Conservation (phyloP, 176 grass and related monocot genomes). For the Secale cereale region DNA sequence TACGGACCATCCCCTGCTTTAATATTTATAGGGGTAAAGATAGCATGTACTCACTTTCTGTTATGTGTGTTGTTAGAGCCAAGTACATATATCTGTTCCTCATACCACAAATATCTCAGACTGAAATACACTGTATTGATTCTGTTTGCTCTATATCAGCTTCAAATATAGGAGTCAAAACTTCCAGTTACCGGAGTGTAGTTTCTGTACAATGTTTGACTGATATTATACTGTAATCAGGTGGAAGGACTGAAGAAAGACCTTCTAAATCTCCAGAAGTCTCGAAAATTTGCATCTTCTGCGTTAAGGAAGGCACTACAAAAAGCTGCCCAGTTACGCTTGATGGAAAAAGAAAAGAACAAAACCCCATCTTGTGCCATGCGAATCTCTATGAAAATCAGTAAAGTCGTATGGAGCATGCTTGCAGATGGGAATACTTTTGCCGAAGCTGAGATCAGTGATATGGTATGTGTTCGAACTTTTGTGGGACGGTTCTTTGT, state of each 20-base stretch:
- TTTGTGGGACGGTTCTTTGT: constrained; percentile 25
- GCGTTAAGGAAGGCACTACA: constrained; percentile 84
- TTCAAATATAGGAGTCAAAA: constrained; percentile 4
- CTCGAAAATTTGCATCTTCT: constrained; percentile 72
- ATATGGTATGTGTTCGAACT: constrained; percentile 61
- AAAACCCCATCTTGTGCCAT: constrained; percentile 95
- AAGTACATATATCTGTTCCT: constrained; percentile 5
- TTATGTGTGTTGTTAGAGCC: constrained; percentile 9
- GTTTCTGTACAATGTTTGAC: constrained; percentile 21
- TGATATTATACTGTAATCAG: constrained; percentile 49
- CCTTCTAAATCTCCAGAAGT: constrained; percentile 62
- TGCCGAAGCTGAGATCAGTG: constrained; percentile 97
- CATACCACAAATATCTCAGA: not conserved
- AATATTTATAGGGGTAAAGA: not conserved
- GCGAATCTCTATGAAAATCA: constrained; percentile 95
- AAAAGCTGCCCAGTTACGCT: constrained; percentile 79
- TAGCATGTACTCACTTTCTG: constrained; percentile 1
- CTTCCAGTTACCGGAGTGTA: not conserved
- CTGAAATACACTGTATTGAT: not conserved
- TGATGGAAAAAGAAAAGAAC: constrained; percentile 99
- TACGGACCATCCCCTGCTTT: not conserved
- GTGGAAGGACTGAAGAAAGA: constrained; percentile 77
- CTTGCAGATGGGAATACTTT: constrained; percentile 98
- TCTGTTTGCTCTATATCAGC: constrained; percentile 12
- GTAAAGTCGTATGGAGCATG: constrained; percentile 99